Percentiles rank a stretch among this genome's conserved stretches.
Evolutionary conservation across 2,329 filamentous ascomycete genomes (phyloP).

Genomic region (Xylariaceae sp.): DNA sequence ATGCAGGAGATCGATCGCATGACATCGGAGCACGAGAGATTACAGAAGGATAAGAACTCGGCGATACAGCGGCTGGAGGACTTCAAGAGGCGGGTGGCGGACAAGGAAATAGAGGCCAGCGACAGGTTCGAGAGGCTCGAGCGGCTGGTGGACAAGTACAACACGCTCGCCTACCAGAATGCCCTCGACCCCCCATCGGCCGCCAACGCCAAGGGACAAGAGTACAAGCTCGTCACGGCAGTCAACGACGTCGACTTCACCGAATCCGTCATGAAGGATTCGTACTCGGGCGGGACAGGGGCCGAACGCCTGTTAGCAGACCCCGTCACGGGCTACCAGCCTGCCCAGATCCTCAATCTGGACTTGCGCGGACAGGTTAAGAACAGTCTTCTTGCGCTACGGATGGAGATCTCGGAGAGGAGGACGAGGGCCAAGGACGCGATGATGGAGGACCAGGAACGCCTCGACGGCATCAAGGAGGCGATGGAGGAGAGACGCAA

Average conservation of each 20-base stretch:
- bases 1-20: constrained; percentile 99
- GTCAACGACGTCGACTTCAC: constrained; percentile 78
- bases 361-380: constrained; percentile 82
- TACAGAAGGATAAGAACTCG: constrained; percentile 82
- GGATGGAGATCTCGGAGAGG: constrained; percentile 89
- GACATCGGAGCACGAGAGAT: constrained; percentile 87
- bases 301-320: constrained; percentile 79
- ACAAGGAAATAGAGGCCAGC: constrained; percentile 84
- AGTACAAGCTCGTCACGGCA: constrained; percentile 82
- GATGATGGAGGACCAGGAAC: constrained; percentile 91
- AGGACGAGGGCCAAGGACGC: constrained; percentile 76
- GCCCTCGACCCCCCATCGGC: constrained; percentile 82
- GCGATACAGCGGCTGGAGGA: constrained; percentile 75
- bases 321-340: constrained; percentile 78
- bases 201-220: constrained; percentile 73
- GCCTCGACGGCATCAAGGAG: constrained; percentile 91
- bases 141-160: constrained; percentile 82
- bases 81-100: constrained; percentile 71
- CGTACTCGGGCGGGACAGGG: constrained; percentile 40
- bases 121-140: constrained; percentile 89
- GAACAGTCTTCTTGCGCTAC: constrained; percentile 67
- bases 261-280: constrained; percentile 49
- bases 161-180: constrained; percentile 89
- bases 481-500: constrained; percentile 92
- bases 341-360: constrained; percentile 79